Percentiles rank a stretch among this genome's conserved stretches.
phyloP scores from a whole-genome alignment of 805 yeast genomes.

The Suhomyces prunicola region DNA sequence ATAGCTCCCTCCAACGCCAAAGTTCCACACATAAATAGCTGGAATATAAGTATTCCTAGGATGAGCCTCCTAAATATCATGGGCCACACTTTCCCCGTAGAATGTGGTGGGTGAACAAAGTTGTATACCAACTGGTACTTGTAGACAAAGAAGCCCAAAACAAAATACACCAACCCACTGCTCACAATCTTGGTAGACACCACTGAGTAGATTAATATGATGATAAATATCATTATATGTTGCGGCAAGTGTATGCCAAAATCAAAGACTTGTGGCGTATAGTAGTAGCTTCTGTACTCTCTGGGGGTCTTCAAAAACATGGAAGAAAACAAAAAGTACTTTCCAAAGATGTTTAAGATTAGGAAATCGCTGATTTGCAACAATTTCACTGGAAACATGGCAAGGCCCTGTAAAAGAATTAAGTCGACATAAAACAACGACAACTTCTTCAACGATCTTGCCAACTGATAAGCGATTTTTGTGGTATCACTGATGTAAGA shows the following conservation, averaged over 20 bases:
- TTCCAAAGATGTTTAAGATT: slow-evolving; percentile 39
- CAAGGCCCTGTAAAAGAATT: slow-evolving; percentile 68
- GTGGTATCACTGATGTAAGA: slow-evolving; percentile 58
- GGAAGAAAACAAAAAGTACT: slow-evolving; percentile 36
- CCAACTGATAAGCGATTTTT: slow-evolving; percentile 53
- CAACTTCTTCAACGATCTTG: slow-evolving; percentile 48
- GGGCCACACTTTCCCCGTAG: slow-evolving; percentile 68
- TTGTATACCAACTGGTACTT: slow-evolving; percentile 61
- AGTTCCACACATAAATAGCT: slow-evolving; percentile 63
- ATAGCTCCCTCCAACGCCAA: slow-evolving; percentile 58
- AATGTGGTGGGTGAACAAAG: slow-evolving; percentile 62
- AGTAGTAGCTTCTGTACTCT: slow-evolving; percentile 49
- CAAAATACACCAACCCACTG: slow-evolving; percentile 57
- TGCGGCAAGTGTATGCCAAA: slow-evolving; percentile 62
- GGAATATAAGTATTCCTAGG: slow-evolving; percentile 53
- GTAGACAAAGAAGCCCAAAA: slow-evolving; percentile 56
- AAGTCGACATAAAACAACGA: slow-evolving; percentile 56
- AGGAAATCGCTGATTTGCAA: slow-evolving; percentile 55
- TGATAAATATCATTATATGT: slow-evolving; percentile 56
- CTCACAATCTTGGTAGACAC: slow-evolving; percentile 57
- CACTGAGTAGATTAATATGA: slow-evolving; percentile 57
- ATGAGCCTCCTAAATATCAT: slow-evolving; percentile 55
- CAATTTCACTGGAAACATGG: slow-evolving; percentile 58
- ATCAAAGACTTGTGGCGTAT: slow-evolving; percentile 57
- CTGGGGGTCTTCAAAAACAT: slow-evolving; percentile 48